Conservation (phyloP, 495 filamentous ascomycete species). For the Staphylotrichum tortipilum region DNA sequence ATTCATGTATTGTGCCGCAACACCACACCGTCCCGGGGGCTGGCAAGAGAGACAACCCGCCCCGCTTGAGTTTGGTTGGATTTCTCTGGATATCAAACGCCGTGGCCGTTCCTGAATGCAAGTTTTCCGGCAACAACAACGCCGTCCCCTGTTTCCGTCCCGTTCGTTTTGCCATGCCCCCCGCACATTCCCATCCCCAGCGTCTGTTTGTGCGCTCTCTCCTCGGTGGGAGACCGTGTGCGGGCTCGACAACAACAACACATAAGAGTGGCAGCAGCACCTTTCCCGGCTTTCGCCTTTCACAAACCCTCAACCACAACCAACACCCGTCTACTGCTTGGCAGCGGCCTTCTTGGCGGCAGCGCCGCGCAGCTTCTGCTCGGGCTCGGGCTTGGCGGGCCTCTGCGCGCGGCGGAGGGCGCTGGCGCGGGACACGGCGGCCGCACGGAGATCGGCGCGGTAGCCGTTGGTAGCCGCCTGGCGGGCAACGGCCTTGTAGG, state of each 20-base stretch:
- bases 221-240: constrained; percentile 8
- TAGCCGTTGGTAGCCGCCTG: constrained; percentile 72
- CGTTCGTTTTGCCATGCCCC: constrained; percentile 19
- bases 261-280: no score
- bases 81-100: constrained; percentile 34
- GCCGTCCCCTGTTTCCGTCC: no score
- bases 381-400: constrained; percentile 64
- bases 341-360: constrained; percentile 63
- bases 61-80: constrained; percentile 22
- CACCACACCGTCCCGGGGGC: constrained; percentile 8
- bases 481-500: constrained; percentile 76
- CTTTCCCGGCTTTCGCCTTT: no score
- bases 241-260: no score
- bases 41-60: constrained; percentile 11
- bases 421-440: constrained; percentile 80
- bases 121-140: constrained; percentile 20
- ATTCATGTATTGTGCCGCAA: constrained; percentile 11
- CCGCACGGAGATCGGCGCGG: constrained; percentile 77
- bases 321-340: constrained; percentile 20
- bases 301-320: constrained; percentile 10
- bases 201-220: constrained; percentile 9
- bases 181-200: constrained; percentile 19
- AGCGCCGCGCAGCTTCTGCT: constrained; percentile 65
- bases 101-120: constrained; percentile 28
- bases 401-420: constrained; percentile 74